Evolutionary conservation across 176 grass and related monocot species (phyloP).

Genomic region (Juncus inflexus): DNA sequence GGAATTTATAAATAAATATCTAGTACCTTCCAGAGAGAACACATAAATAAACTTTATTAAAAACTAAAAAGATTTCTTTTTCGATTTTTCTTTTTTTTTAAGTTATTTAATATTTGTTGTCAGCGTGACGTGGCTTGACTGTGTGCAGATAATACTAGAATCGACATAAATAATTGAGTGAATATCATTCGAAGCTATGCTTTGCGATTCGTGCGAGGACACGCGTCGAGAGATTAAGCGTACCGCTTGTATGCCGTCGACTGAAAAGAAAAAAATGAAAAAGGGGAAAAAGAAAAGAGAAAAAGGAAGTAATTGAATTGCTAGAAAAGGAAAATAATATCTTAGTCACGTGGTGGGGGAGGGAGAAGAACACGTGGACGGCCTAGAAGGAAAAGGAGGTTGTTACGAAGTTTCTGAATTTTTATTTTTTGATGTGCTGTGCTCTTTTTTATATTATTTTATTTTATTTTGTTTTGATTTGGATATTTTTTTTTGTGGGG

Average conservation of each 20-base stretch:
- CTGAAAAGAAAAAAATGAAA: too few species aligned
- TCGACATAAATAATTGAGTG: not conserved
- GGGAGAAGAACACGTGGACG: conserved; percentile 6
- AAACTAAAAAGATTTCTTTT: not conserved
- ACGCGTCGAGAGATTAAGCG: too few species aligned
- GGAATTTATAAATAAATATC: conserved; percentile 27
- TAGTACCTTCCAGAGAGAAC: not conserved
- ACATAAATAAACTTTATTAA: not conserved
- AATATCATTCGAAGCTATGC: too few species aligned
- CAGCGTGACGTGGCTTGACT: conserved; percentile 8
- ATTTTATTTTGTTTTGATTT: not conserved
- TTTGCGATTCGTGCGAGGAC: too few species aligned
- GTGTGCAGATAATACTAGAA: not conserved
- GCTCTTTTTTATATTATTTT: not conserved
- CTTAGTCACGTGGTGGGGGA: not conserved
- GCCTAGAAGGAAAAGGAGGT: not conserved
- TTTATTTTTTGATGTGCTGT: not conserved
- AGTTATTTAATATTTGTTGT: not conserved
- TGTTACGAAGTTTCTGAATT: conserved; percentile 7
- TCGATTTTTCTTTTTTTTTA: too few species aligned
- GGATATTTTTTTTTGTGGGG: not conserved
- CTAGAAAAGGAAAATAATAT: conserved; percentile 4
- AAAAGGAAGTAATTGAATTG: too few species aligned
- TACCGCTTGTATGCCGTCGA: too few species aligned
- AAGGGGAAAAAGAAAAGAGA: too few species aligned